Conservation (phyloP, 2,329 filamentous ascomycete genomes). For the Orbilia oligospora region DNA sequence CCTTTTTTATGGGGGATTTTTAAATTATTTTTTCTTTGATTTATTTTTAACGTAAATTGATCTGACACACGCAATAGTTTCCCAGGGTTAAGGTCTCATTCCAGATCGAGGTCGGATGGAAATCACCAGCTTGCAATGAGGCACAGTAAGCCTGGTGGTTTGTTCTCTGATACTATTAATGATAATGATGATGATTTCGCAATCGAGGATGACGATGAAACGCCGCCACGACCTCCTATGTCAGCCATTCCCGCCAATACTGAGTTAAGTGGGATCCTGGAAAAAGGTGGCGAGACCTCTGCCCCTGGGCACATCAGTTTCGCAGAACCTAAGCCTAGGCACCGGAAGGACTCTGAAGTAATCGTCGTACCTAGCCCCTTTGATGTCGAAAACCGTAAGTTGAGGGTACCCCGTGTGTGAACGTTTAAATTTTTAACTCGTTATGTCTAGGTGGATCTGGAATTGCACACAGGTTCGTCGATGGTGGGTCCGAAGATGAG, state of each 20-base stretch:
- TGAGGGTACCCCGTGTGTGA: background rate
- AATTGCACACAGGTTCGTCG: slow-evolving; percentile 36
- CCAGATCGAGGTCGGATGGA: slow-evolving; percentile 45
- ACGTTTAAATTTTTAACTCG: background rate
- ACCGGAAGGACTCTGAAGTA: slow-evolving; percentile 49
- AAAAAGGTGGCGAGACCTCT: slow-evolving; percentile 38
- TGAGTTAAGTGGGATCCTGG: slow-evolving; percentile 53
- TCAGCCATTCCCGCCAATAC: slow-evolving; percentile 21
- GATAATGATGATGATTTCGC: slow-evolving; percentile 50
- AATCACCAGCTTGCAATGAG: slow-evolving; percentile 54
- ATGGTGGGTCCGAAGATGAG: slow-evolving; percentile 37
- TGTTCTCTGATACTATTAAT: slow-evolving; percentile 61
- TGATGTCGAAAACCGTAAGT: slow-evolving; percentile 57
- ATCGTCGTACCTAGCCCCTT: slow-evolving; percentile 50
- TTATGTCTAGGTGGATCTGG: slow-evolving; percentile 45
- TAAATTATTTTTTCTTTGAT: background rate
- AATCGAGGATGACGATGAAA: slow-evolving; percentile 55
- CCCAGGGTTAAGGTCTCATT: slow-evolving; percentile 33
- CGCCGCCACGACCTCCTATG: slow-evolving; percentile 23
- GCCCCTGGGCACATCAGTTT: slow-evolving; percentile 49
- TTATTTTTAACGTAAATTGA: background rate
- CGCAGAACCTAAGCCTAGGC: slow-evolving; percentile 43
- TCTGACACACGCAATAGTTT: slow-evolving; percentile 40
- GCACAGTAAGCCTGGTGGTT: slow-evolving; percentile 61
- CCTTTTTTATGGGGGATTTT: too few species aligned